These are phyloP conservation scores for Nematodospora valgi DNA, from an alignment of 805 yeast genomes.

Conservation along the genomic window DNA sequence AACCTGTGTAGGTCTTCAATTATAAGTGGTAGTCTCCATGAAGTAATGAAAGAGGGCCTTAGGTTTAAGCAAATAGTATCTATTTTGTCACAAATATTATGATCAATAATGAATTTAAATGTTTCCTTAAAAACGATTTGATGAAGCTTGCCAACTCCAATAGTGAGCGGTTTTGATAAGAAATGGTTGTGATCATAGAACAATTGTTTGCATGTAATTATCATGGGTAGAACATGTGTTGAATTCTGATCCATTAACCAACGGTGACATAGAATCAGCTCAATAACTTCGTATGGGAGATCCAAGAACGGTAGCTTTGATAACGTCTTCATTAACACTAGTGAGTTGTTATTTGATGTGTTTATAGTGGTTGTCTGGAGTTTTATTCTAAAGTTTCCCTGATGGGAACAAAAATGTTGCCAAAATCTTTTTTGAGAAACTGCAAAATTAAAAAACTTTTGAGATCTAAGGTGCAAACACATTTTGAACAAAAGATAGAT, in stretches of 20 bases:
- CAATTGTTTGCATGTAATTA: conserved; percentile 1
- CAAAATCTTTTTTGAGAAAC: no score
- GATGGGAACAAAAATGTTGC: no score
- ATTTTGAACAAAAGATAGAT: no score
- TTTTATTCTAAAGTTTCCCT: no score
- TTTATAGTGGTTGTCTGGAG: no score
- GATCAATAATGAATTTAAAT: neutral
- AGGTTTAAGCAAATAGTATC: neutral
- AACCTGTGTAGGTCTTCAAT: neutral
- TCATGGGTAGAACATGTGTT: conserved; percentile 4
- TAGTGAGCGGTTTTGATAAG: neutral
- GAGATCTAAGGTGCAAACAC: no score
- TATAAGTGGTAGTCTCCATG: neutral
- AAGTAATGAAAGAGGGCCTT: neutral
- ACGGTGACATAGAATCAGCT: neutral
- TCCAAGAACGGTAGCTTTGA: no score
- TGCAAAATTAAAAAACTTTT: no score
- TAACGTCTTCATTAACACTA: no score
- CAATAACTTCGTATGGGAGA: conserved; percentile 2
- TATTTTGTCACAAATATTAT: neutral
- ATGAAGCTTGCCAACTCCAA: conserved; percentile 3
- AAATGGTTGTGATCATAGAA: neutral
- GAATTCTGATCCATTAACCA: conserved; percentile 5
- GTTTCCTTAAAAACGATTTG: conserved; percentile 1
- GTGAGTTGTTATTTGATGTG: no score